Conservation (phyloP, 2,329 filamentous ascomycete species). For the Trichophyton verrucosum region DNA sequence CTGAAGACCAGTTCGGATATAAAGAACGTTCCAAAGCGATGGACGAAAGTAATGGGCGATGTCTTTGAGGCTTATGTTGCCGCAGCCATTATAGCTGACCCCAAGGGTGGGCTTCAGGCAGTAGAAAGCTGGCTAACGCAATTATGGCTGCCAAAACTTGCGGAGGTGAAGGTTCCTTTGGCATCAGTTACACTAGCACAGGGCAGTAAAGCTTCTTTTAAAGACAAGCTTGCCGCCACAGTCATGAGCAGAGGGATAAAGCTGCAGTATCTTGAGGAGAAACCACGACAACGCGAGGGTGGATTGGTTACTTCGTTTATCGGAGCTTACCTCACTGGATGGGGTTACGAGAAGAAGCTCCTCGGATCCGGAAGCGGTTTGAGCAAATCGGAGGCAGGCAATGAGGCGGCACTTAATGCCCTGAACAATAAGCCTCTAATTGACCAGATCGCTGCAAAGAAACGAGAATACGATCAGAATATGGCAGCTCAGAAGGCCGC, state of each 20-base stretch:
- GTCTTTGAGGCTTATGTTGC: constrained; percentile 87
- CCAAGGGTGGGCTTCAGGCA: constrained; percentile 46
- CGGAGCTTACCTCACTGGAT: constrained; percentile 37
- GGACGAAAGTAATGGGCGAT: constrained; percentile 66
- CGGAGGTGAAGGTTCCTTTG: constrained; percentile 13
- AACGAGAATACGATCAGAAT: constrained; percentile 18
- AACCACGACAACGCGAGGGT: constrained; percentile 21
- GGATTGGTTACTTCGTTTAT: constrained; percentile 33
- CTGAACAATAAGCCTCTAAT: constrained; percentile 29
- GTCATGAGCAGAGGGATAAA: constrained; percentile 47
- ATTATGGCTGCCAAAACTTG: constrained; percentile 58
- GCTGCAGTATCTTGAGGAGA: constrained; percentile 46
- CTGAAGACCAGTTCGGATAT: constrained; percentile 45
- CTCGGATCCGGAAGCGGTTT: constrained; percentile 35
- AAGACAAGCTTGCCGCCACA: constrained; percentile 40
- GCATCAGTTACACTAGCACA: constrained; percentile 16
- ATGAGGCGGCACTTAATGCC: constrained; percentile 33
- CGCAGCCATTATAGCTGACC: constrained; percentile 58
- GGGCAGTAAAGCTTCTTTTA: constrained; percentile 29
- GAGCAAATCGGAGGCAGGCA: constrained; percentile 35
- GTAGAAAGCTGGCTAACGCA: constrained; percentile 59
- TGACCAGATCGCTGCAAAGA: constrained; percentile 27
- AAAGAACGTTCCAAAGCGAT: constrained; percentile 39
- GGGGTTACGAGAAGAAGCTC: constrained; percentile 33
- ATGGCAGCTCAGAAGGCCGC: constrained; percentile 6